Evolutionary conservation across 192 early-diverging fungal genomes (phyloP), one percentile per base, ranked within the genome.

Genomic region (Coemansia reversa): DNA sequence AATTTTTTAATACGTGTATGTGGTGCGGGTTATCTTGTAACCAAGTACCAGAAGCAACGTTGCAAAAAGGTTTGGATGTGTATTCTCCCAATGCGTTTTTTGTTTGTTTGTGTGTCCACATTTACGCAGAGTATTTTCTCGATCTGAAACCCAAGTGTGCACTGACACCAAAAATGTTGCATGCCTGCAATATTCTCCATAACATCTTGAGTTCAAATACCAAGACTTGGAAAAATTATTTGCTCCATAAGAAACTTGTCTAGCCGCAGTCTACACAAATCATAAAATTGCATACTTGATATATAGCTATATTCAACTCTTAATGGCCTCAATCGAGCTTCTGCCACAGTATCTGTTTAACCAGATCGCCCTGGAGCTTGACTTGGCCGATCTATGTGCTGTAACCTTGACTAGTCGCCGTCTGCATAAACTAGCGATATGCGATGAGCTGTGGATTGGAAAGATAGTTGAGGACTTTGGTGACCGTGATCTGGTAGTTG

Each of bases 381-480:
- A 66, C 24, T 52, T 51, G 6, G 60, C 60, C 14, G 74, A 75
- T 54, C 51, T 75, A 22, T 57, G 55, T 1, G 39, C 69, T 18
- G 69, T 81, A 30, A 66, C 70, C 18, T 63, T 72, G 4, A 47
- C 66, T 49, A 81, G 70, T 64, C 74, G 60, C 55, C 53, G 56
- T 9, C 60, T 81, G 25, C 53, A 66, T 56, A 62, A 14, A 7
- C 42, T 72, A 45, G 63, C 62, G 24, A 55, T 55, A 23, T 65
- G 64, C 53, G 70, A 76, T 58, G 24, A 45, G 32, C 67, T 81
- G 20, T 81, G 79, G 79, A 32, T 81, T 23, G 79, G 72, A 29
- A 68, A 71, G 52, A 64, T 81, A 48, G 58, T 67, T 7, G 63
- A 66, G 5, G 80, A 82, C 52, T 82, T 82, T 66, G 80, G 75